Percentiles rank a stretch among this genome's conserved stretches.
These are phyloP conservation scores for Clarireedia sp. DNA, from an alignment of 2,329 filamentous ascomycete species.

Conservation along the genomic window DNA sequence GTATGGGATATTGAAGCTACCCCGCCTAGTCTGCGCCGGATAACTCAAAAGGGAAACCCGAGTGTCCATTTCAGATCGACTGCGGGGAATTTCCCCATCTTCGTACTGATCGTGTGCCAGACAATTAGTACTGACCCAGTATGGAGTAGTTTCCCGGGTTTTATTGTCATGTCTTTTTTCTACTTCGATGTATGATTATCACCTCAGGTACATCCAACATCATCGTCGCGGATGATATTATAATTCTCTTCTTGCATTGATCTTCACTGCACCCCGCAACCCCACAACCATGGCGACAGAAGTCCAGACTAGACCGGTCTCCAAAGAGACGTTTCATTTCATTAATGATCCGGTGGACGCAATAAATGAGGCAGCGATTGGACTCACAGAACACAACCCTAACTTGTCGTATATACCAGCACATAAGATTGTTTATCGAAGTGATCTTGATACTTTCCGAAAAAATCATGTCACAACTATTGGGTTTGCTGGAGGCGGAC, in stretches of 20 bases:
- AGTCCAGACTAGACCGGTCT: conserved; percentile 14
- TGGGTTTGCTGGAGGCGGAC: conserved; percentile 24
- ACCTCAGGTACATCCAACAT: too few relatives aligned
- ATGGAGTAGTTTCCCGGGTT: neutral
- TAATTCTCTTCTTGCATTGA: neutral
- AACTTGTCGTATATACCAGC: conserved; percentile 18
- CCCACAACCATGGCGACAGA: conserved; percentile 18
- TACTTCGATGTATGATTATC: neutral
- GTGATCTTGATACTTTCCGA: conserved; percentile 21
- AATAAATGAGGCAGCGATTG: conserved; percentile 23
- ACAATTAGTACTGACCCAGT: neutral
- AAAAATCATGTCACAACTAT: conserved; percentile 25
- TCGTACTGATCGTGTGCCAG: neutral
- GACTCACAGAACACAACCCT: conserved; percentile 19
- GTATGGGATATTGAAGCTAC: neutral
- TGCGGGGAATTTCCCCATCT: conserved; percentile 11
- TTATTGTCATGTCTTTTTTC: neutral
- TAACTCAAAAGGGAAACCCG: conserved; percentile 14
- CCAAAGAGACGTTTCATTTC: conserved; percentile 23
- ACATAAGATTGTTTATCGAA: conserved; percentile 24
- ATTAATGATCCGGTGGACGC: conserved; percentile 22
- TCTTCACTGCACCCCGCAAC: conserved; percentile 11
- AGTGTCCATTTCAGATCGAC: neutral
- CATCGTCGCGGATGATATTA: neutral
- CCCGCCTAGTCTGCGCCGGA: conserved; percentile 3